These are phyloP conservation scores for Lactarius deliciosus DNA, from an alignment of 768 basidiomycete species.

Conservation along the genomic window DNA sequence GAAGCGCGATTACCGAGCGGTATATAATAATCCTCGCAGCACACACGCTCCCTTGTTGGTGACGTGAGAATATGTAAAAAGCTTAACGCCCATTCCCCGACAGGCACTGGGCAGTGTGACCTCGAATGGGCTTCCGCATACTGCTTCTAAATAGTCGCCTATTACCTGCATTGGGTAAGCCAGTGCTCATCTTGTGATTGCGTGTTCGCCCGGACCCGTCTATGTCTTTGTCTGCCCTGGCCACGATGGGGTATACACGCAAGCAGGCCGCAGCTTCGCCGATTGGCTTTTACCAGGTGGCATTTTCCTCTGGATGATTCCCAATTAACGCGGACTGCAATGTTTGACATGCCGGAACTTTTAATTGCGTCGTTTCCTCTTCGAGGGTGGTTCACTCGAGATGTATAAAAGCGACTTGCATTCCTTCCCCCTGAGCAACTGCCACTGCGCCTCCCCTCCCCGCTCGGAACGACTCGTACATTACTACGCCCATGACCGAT, in stretches of 20 bases:
- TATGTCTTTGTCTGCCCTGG: conserved; percentile 16
- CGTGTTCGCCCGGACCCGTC: conserved; percentile 14
- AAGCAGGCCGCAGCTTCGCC: conserved; percentile 23
- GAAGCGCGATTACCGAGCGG: neutral
- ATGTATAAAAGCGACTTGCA: conserved; percentile 19
- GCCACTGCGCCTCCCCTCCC: conserved; percentile 1
- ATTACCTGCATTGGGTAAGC: conserved; percentile 23
- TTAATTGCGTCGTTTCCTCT: conserved; percentile 21
- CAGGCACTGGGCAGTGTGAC: conserved; percentile 23
- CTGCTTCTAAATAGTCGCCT: conserved; percentile 25
- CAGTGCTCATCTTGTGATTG: conserved; percentile 24
- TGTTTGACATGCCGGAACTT: conserved; percentile 27
- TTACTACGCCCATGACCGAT: conserved; percentile 13
- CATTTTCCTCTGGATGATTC: conserved; percentile 26
- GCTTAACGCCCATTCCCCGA: conserved; percentile 24
- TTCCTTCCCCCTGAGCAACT: conserved; percentile 5
- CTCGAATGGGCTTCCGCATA: conserved; percentile 16
- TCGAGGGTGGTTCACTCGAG: conserved; percentile 13
- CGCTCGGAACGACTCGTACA: neutral
- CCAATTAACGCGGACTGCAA: conserved; percentile 24
- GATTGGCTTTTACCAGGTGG: conserved; percentile 16
- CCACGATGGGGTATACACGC: conserved; percentile 13
- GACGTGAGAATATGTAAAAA: conserved; percentile 28
- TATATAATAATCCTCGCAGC: conserved; percentile 9
- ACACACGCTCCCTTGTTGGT: conserved; percentile 12